phyloP scores from a whole-genome alignment of 805 yeast genomes.

The Candida arabinofermentans region DNA sequence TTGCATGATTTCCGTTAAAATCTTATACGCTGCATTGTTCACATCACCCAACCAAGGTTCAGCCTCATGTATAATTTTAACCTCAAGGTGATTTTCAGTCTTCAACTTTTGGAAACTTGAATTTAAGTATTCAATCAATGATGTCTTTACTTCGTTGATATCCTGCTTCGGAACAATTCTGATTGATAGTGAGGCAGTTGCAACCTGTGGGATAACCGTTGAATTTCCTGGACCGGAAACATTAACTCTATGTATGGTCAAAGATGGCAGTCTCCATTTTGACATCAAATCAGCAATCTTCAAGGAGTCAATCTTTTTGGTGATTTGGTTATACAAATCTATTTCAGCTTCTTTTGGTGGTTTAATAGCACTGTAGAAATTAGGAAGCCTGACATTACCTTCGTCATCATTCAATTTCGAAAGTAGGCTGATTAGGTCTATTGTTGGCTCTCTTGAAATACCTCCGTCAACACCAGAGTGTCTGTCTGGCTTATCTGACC shows the following conservation, averaged over 20 bases:
- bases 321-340: slow-evolving; percentile 57
- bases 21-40: slow-evolving; percentile 63
- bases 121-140: slow-evolving; percentile 44
- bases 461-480: slow-evolving; percentile 99
- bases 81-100: slow-evolving; percentile 57
- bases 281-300: slow-evolving; percentile 54
- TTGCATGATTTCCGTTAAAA: slow-evolving; percentile 57
- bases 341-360: slow-evolving; percentile 56
- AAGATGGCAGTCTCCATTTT: slow-evolving; percentile 87
- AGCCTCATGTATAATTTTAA: slow-evolving; percentile 74
- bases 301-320: slow-evolving; percentile 31
- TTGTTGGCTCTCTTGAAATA: slow-evolving; percentile 79
- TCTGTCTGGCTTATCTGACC: slow-evolving; percentile 76
- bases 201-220: slow-evolving; percentile 84
- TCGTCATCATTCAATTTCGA: slow-evolving; percentile 57
- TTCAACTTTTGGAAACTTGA: slow-evolving; percentile 44
- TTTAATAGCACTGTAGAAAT: slow-evolving; percentile 65
- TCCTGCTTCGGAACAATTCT: slow-evolving; percentile 90
- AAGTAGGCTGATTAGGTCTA: slow-evolving; percentile 73
- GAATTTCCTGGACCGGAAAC: slow-evolving; percentile 90
- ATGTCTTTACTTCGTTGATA: slow-evolving; percentile 49
- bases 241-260: slow-evolving; percentile 77
- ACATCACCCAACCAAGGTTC: slow-evolving; percentile 97
- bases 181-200: slow-evolving; percentile 71
- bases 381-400: slow-evolving; percentile 59